A percentile compares a stretch with the other conserved stretches of the same genome.
These are phyloP conservation scores for Rhodamnia rubescens DNA, from an alignment of 345 rosid genomes.

Conservation along the genomic window DNA sequence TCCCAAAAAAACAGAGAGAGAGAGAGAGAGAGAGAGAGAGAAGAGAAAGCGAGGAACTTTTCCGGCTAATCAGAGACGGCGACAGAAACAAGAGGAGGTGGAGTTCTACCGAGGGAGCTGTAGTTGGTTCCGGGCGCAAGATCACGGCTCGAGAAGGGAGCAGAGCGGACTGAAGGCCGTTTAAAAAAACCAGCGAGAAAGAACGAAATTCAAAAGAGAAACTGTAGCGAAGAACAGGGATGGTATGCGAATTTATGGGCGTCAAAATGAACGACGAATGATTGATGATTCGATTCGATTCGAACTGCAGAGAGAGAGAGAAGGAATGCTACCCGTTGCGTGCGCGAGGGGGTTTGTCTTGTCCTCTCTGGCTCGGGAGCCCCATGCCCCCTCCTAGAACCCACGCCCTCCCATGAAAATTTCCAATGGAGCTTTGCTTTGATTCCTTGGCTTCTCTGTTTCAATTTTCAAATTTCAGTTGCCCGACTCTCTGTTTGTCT, in stretches of 20 bases:
- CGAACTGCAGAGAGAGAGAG: background rate
- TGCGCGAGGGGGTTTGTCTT: conserved; percentile 36
- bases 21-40: too few species aligned
- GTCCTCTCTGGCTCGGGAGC: conserved; percentile 6
- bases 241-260: background rate
- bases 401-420: background rate
- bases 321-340: conserved; percentile 1
- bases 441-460: too few species aligned
- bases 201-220: background rate
- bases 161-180: background rate
- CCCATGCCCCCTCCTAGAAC: too few species aligned
- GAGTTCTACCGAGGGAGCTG: background rate
- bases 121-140: conserved; percentile 5
- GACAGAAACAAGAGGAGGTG: background rate
- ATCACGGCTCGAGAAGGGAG: conserved; percentile 13
- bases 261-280: background rate
- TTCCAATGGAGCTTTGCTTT: too few species aligned
- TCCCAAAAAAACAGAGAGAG: background rate
- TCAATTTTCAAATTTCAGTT: too few species aligned
- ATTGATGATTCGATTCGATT: background rate
- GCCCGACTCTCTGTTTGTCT: too few species aligned
- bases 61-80: background rate
- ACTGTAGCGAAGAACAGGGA: background rate
- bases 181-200: background rate
- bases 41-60: background rate